phyloP scores from a whole-genome alignment of 495 filamentous ascomycete genomes.

The Xanthoparmelia taractica region DNA sequence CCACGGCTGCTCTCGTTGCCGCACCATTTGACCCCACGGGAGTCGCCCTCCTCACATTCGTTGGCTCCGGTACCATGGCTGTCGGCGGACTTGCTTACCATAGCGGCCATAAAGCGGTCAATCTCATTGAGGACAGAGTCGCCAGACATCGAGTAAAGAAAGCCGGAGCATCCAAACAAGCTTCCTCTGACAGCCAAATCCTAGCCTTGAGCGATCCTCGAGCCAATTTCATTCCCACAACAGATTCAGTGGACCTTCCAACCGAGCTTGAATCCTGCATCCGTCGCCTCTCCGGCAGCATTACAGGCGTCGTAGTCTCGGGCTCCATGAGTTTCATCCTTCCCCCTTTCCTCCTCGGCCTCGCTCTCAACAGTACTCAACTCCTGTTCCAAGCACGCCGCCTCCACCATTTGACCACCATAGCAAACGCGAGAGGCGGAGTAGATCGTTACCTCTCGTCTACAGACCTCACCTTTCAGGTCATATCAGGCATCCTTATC shows the following conservation, averaged over 20 bases:
- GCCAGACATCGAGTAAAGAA: neutral
- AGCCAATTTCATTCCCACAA: neutral
- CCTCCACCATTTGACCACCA: neutral
- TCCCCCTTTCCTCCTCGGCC: neutral
- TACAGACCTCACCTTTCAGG: conserved; percentile 1
- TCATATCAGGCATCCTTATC: conserved; percentile 1
- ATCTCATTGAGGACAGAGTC: neutral
- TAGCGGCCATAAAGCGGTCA: neutral
- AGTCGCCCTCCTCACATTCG: neutral
- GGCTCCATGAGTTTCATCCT: neutral
- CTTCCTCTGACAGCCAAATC: conserved; percentile 1
- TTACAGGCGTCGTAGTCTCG: conserved; percentile 1
- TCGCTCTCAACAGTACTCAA: conserved; percentile 1
- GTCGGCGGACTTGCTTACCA: conserved; percentile 1
- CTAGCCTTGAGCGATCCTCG: neutral
- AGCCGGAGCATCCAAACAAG: neutral
- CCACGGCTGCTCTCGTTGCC: conserved; percentile 1
- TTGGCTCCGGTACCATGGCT: neutral
- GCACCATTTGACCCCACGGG: neutral
- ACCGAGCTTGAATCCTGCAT: neutral
- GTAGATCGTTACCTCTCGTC: neutral
- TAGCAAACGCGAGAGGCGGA: neutral
- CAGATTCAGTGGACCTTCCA: neutral
- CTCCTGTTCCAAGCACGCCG: conserved; percentile 1
- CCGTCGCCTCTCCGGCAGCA: conserved; percentile 3